Base-by-base conservation (phyloP, 2,329 filamentous ascomycete species). In the Aschersonia sp. region DNA sequence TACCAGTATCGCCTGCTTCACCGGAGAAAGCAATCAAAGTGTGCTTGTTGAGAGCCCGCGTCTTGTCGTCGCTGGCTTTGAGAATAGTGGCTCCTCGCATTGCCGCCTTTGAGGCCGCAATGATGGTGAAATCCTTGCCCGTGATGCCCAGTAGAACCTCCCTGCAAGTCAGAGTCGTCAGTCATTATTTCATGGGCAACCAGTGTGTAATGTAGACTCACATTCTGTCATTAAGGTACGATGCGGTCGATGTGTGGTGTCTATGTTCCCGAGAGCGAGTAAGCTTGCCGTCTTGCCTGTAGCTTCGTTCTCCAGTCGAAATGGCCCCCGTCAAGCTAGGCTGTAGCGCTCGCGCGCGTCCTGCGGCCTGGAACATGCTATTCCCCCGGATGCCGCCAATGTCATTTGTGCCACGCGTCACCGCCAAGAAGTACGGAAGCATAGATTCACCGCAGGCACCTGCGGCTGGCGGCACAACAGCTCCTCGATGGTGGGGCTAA, bases 141-240 rank as follows among this genome's bases (percentile, higher is more conserved):
- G 91, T 96, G 68, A 98, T 95, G 62, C 92, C 92, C 59, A 98
- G 79, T 65, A 98, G 78, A 66, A 97, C 87, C 81, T 98, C 92
- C 92, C 89, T 97, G 51, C 31, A 43, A 43, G n/a, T 43, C 6
- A 28, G 40, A 43, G 20, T 20, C 20, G 20, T 20, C 20, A 29
- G 40, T 12, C 40, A 29, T 12, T 9, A 43, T 43, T 38, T 38
- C 35, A 9, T 38, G 35, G 4, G 35, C 35, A 12, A 3, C 35
- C 7, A 12, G 35, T 12, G 12, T 12, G 35, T 3, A 7, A 38
- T 38, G 35, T 38, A 12, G 1, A 42, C 40, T 42, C n/a, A 42
- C 40, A 42, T 42, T 9, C 2, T 42, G 4, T 9, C 40, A 12
- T 43, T 47, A 28, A 41, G 10, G 31, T 31, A n/a, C 46, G 6